Conservation (phyloP, 2,329 filamentous ascomycete species). For the Thielaviopsis musarum region DNA sequence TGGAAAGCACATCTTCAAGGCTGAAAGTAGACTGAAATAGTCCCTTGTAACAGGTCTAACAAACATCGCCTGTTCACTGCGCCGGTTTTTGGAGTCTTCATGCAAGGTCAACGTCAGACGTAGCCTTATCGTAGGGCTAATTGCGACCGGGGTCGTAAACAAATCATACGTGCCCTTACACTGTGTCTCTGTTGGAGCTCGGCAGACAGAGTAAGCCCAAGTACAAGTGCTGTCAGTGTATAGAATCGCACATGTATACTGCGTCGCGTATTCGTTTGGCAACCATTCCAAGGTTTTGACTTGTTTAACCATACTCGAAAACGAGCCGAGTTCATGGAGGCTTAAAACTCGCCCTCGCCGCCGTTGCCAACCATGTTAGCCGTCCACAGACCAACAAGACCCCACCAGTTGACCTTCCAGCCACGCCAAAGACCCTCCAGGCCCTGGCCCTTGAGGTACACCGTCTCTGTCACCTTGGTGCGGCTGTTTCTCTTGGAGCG, state of each 20-base stretch:
- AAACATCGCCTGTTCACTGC: not conserved
- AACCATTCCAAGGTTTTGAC: not conserved
- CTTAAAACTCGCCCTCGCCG: conserved; percentile 42
- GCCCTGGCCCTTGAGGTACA: conserved; percentile 47
- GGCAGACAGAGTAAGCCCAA: not conserved
- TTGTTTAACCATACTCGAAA: not conserved
- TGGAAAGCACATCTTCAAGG: not conserved
- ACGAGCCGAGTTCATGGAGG: not conserved
- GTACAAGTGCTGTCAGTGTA: not conserved
- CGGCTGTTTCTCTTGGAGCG: conserved; percentile 4
- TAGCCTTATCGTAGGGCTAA: not conserved
- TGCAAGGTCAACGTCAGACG: not conserved
- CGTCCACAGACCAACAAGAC: conserved; percentile 56
- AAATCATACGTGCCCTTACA: not conserved
- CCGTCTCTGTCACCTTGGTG: conserved; percentile 22
- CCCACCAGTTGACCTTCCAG: conserved; percentile 67
- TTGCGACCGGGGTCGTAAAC: not conserved
- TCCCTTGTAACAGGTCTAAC: not conserved
- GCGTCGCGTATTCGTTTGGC: not conserved
- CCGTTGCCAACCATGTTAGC: conserved; percentile 45
- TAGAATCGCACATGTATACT: not conserved
- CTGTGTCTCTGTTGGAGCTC: not conserved
- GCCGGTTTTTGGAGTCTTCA: not conserved
- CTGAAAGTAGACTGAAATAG: not conserved
- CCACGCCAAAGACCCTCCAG: conserved; percentile 52